Evolutionary conservation across 2,329 filamentous ascomycete genomes (phyloP).

Genomic region (Hypoxylon sp.): DNA sequence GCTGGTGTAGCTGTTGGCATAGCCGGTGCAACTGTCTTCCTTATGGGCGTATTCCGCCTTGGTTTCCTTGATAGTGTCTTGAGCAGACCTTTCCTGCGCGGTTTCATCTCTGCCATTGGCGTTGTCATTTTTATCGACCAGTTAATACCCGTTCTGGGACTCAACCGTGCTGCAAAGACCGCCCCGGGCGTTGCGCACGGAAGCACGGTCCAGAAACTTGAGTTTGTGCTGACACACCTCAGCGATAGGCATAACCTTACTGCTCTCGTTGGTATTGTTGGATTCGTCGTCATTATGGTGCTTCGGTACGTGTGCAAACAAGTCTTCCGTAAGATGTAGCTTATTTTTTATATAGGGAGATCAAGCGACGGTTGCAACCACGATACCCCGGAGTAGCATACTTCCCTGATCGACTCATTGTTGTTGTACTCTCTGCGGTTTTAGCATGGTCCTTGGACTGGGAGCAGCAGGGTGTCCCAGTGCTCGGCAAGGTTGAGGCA

Average conservation of each 20-base stretch:
- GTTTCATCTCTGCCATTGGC: conserved; percentile 97
- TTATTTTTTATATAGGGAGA: conserved; percentile 67
- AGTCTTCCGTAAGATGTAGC: conserved; percentile 8
- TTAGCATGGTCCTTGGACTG: conserved; percentile 83
- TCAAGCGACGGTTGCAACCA: conserved; percentile 86
- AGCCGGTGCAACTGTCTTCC: conserved; percentile 88
- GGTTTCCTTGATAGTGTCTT: conserved; percentile 96
- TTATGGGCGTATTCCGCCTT: conserved; percentile 85
- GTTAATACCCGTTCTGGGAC: conserved; percentile 88
- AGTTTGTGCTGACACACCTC: conserved; percentile 81
- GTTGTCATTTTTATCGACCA: conserved; percentile 97
- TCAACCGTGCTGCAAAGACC: conserved; percentile 76
- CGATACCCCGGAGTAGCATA: conserved; percentile 87
- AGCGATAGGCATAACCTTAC: conserved; percentile 80
- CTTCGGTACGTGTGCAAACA: conserved; percentile 71
- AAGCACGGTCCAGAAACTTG: conserved; percentile 87
- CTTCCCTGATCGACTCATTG: conserved; percentile 89
- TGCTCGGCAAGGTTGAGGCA: conserved; percentile 86
- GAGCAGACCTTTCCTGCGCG: conserved; percentile 90
- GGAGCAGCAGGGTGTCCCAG: conserved; percentile 83
- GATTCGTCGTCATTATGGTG: conserved; percentile 92
- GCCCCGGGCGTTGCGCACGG: conserved; percentile 79
- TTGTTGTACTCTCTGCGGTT: conserved; percentile 88
- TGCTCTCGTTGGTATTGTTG: conserved; percentile 80
- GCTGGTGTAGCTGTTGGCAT: conserved; percentile 91